Evolutionary conservation across 1,284 basidiomycete species (phyloP).

Genomic region (Violaceomyces palustris): DNA sequence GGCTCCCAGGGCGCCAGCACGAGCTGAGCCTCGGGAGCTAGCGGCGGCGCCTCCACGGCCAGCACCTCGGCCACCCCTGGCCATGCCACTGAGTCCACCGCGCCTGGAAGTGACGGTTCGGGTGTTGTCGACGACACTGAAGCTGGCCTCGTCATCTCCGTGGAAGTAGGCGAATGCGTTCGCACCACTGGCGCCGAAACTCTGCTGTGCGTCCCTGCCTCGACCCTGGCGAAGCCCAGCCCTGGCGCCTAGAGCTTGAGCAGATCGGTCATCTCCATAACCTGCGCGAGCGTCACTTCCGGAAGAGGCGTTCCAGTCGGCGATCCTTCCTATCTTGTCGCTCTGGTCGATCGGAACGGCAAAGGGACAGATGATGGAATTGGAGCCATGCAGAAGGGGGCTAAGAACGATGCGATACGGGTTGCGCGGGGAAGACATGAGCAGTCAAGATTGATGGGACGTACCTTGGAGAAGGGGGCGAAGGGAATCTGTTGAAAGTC

Average conservation of each 20-base stretch:
- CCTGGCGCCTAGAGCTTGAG: constrained; percentile 44
- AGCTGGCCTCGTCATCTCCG: constrained; percentile 94
- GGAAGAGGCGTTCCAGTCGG: constrained; percentile 80
- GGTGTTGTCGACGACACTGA: constrained; percentile 89
- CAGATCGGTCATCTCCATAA: too few relatives aligned
- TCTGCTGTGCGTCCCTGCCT: constrained; percentile 36
- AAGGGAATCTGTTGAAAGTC: constrained; percentile 58
- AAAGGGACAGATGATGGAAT: too few relatives aligned
- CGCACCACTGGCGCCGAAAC: constrained; percentile 33
- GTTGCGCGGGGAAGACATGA: too few relatives aligned
- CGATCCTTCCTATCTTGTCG: constrained; percentile 94
- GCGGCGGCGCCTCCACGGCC: constrained; percentile 36
- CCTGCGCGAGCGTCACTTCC: constrained; percentile 56
- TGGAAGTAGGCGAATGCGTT: constrained; percentile 98
- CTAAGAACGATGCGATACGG: too few relatives aligned
- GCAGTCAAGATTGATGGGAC: too few relatives aligned
- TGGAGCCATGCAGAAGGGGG: too few relatives aligned
- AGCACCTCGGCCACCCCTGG: constrained; percentile 47
- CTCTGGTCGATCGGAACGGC: constrained; percentile 96
- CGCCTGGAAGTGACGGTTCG: constrained; percentile 30
- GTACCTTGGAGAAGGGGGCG: constrained; percentile 94
- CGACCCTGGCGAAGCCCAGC: constrained; percentile 33
- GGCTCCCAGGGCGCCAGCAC: background rate
- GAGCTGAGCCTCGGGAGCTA: constrained; percentile 29
- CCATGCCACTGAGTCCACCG: constrained; percentile 55